Evolutionary conservation across 2,329 filamentous ascomycete species (phyloP), one percentile per base, ranked within the genome.

Genomic region (Cercospora sp.): DNA sequence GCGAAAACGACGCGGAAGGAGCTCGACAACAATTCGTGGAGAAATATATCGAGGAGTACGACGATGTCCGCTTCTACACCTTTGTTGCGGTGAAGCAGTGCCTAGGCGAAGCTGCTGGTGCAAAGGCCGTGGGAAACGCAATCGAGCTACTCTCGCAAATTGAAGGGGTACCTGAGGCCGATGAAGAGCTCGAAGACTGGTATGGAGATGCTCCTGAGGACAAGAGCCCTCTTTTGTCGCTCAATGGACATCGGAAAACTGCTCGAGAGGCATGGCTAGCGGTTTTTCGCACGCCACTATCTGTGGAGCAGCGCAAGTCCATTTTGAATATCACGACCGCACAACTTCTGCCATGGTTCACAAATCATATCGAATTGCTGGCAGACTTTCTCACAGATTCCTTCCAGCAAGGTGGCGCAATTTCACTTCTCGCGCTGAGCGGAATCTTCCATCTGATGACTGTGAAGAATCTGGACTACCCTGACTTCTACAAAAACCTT

Each of bases 371-470:
- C 1, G 94, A 98, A 76, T 85, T 97, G 48, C 86, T 99, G 36
- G 93, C 97, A 85, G 95, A 99, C 82, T 99, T 98, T 79, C 82
- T 99, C 65, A 97, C 93, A n/a, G 92, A 95, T 80, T 96, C 90
- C 31, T 98, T 97, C 82, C 87, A 97, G 75, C 83, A 89, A 7
- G 93, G 94, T 62, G 95, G 95, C 55, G 91, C 93, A 13, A 93
- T 90, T 59, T 94, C 95, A 4, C 85, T 99, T 4, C 86, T 97
- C 20, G 93, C 96, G 1, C 84, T 99, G 1, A 96, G 92, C 0
- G 95, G 95, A 62, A 89, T 99, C 57, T 99, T 97, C 82, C 95
- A 97, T 78, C 87, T 99, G 63, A 98, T 99, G 74, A 90, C 92
- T 72, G 89, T 95, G 78, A 92, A 92, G 77, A 99, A 99, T 78